These are phyloP conservation scores for Alternaria conjuncta DNA, from an alignment of 2,329 filamentous ascomycete genomes.

Conservation along the genomic window DNA sequence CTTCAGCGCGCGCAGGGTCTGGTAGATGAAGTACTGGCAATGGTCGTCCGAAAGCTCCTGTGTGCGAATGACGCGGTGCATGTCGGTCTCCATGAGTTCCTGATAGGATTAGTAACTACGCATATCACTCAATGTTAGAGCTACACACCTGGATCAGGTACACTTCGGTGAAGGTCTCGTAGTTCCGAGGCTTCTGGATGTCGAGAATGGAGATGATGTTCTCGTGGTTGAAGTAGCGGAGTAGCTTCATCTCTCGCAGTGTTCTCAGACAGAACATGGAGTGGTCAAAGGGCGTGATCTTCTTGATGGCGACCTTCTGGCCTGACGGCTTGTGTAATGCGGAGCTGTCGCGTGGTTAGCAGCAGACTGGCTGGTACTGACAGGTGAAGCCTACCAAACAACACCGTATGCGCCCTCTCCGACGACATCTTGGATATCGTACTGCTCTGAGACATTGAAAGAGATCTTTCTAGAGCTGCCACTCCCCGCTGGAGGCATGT, in stretches of 20 bases:
- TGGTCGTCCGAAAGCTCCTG: slow-evolving; percentile 99
- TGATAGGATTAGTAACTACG: slow-evolving; percentile 47
- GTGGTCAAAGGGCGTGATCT: slow-evolving; percentile 99
- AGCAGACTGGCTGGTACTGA: slow-evolving; percentile 3
- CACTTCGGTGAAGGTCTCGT: slow-evolving; percentile 95
- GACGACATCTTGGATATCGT: slow-evolving; percentile 99
- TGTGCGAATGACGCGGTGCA: slow-evolving; percentile 98
- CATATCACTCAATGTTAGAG: neutral
- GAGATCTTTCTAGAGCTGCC: slow-evolving; percentile 85
- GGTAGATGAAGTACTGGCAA: slow-evolving; percentile 99
- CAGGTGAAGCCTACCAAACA: slow-evolving; percentile 75
- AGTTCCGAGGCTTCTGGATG: slow-evolving; percentile 96
- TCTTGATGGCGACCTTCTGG: slow-evolving; percentile 99
- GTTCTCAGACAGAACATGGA: slow-evolving; percentile 98
- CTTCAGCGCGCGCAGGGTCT: slow-evolving; percentile 95
- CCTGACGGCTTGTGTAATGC: slow-evolving; percentile 97
- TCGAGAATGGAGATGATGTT: slow-evolving; percentile 99
- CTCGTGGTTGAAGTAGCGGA: slow-evolving; percentile 99
- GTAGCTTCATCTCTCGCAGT: slow-evolving; percentile 97
- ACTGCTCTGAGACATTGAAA: slow-evolving; percentile 99
- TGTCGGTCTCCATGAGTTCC: slow-evolving; percentile 99
- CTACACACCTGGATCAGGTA: slow-evolving; percentile 88
- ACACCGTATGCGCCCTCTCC: slow-evolving; percentile 98
- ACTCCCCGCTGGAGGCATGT: slow-evolving; percentile 50
- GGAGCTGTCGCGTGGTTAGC: slow-evolving; percentile 66